These are phyloP conservation scores for Xylona heveae DNA, from an alignment of 495 filamentous ascomycete species.

Conservation along the genomic window DNA sequence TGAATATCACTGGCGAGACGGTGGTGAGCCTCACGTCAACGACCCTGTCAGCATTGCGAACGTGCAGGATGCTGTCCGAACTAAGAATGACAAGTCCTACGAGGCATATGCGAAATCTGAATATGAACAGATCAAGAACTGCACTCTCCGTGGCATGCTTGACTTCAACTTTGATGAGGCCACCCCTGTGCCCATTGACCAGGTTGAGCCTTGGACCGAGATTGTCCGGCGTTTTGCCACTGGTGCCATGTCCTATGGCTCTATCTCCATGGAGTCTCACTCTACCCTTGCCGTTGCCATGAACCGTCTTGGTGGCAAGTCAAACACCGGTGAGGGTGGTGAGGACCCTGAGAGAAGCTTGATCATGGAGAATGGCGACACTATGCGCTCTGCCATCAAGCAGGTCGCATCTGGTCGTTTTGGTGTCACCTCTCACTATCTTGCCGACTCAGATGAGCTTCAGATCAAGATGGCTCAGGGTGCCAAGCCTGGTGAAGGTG, in stretches of 20 bases:
- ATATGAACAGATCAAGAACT: constrained; percentile 96
- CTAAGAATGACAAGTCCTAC: constrained; percentile 99
- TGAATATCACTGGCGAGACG: constrained; percentile 99
- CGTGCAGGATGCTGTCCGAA: constrained; percentile 92
- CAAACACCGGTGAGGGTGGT: constrained; percentile 96
- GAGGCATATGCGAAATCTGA: constrained; percentile 89
- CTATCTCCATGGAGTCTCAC: constrained; percentile 98
- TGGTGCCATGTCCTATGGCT: constrained; percentile 99
- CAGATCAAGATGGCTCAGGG: constrained; percentile 99
- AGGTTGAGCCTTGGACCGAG: constrained; percentile 97
- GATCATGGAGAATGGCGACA: constrained; percentile 78
- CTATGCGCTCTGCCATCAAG: constrained; percentile 97
- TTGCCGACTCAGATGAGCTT: constrained; percentile 95
- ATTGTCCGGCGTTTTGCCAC: constrained; percentile 96
- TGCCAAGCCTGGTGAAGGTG: constrained; percentile 95
- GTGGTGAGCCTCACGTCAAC: constrained; percentile 95
- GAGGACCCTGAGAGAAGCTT: constrained; percentile 88
- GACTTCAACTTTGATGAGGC: constrained; percentile 93
- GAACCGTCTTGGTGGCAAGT: constrained; percentile 96
- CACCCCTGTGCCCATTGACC: constrained; percentile 79
- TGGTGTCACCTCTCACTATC: constrained; percentile 92
- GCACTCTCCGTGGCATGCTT: constrained; percentile 86
- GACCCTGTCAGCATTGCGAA: constrained; percentile 91
- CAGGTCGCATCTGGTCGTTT: constrained; percentile 96
- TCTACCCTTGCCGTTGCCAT: constrained; percentile 94